Evolutionary conservation across 164 flowering plant species (phyloP).

Genomic region (Liriodendron chinense): DNA sequence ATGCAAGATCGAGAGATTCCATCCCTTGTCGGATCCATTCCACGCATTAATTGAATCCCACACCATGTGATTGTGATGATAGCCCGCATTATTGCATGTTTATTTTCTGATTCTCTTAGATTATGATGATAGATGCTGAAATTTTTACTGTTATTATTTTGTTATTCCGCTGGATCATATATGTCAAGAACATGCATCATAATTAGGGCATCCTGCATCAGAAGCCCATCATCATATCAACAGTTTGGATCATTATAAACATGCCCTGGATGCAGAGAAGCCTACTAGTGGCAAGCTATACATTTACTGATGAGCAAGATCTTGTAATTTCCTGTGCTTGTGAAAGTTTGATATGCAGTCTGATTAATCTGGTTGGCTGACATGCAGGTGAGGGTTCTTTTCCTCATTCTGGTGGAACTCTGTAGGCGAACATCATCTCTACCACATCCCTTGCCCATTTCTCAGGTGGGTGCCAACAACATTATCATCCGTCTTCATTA

Average conservation of each 20-base stretch:
- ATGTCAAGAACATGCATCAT: no score
- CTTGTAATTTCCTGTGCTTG: background rate
- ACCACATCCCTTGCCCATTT: constrained; percentile 79
- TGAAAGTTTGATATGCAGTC: background rate
- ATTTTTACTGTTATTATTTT: no score
- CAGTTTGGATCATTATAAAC: background rate
- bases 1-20: no score
- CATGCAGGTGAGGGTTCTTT: constrained; percentile 89
- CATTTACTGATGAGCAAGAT: background rate
- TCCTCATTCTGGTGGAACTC: constrained; percentile 89
- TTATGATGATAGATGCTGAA: no score
- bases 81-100: no score
- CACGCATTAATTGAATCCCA: no score
- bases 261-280: background rate
- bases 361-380: background rate
- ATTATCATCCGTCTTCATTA: constrained; percentile 91
- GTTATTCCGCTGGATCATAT: no score
- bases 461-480: constrained; percentile 89
- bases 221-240: background rate
- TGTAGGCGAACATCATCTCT: constrained; percentile 73
- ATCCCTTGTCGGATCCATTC: no score
- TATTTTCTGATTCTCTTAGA: no score
- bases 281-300: background rate
- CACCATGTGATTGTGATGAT: no score
- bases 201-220: no score